These are phyloP conservation scores for Mucor circinelloides DNA, from an alignment of 371 early-diverging fungal species.

Conservation along the genomic window DNA sequence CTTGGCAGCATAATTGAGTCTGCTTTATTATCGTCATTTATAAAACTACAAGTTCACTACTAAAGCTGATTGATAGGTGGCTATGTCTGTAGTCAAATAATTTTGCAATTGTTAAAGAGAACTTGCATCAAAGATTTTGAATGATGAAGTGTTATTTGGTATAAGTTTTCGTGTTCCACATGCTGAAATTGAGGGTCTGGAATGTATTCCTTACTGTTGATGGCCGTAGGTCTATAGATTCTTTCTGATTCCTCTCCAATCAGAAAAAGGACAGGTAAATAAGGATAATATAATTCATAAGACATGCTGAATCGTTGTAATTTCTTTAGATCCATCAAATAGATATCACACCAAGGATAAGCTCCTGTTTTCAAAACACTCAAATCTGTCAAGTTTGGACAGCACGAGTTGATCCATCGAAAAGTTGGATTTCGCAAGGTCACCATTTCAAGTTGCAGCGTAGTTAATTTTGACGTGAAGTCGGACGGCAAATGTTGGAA, in stretches of 20 bases:
- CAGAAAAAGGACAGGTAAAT: not conserved
- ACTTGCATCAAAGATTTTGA: not conserved
- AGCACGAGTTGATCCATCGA: not conserved
- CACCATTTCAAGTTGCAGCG: not conserved
- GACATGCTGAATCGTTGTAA: not conserved
- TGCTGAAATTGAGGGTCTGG: not conserved
- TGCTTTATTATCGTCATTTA: no score
- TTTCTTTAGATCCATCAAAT: not conserved
- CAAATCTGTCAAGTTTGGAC: not conserved
- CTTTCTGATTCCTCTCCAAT: not conserved
- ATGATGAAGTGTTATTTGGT: not conserved
- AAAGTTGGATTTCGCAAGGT: not conserved
- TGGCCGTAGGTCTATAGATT: not conserved
- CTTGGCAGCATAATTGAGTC: no score
- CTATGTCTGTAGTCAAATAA: not conserved
- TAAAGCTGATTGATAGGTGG: not conserved
- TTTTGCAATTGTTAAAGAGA: not conserved
- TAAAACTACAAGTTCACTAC: not conserved
- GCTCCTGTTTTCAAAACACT: not conserved
- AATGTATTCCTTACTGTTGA: not conserved
- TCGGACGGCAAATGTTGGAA: not conserved
- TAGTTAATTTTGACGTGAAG: not conserved
- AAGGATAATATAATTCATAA: not conserved
- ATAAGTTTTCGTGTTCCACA: not conserved
- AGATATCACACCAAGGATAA: not conserved